Base-by-base conservation (phyloP, 352 stramenopile genomes). In the Salisapilia sapeloensis region DNA sequence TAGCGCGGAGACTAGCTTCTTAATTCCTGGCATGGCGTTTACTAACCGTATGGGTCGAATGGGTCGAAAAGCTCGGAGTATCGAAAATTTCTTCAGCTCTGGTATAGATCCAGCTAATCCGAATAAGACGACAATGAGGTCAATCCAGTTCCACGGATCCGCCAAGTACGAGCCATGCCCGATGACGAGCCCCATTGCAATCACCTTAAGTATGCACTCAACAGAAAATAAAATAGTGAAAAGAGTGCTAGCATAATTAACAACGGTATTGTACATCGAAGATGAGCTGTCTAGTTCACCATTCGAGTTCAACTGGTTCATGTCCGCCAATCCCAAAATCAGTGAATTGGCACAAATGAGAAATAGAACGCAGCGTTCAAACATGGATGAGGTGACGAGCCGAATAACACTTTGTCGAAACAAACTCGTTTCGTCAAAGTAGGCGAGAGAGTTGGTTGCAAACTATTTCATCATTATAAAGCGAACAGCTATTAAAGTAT, bases 131-230 rank as follows among this genome's bases (percentile, higher is more conserved):
- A 94, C 70, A 14, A 87, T 50, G 41, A 93, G 92, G 44, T 94
- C 81, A 23, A 94, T 64, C 42, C 76, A 72, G 44, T 94, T 94
- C 78, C 80, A 95, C 17, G 61, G 50, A 36, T 93, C 62, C 43
- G 65, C 67, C 5, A 91, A 47, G 43, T 92, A 93, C 11, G 50
- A 49, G 6, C 67, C 66, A 3, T 56, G 31, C 24, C 76, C 66
- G 15, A 55, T 38, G 24, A 78, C 47, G 26, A 78, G 53, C n/a
- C 75, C 78, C 56, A 91, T 71, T 25, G 71, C 72, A 35, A 93
- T 57, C 21, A 93, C 71, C 53, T 96, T 96, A 15, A 96, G 37
- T 16, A 58, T 41, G 39, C 56, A 83, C 45, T 96, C 84, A 30
- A 87, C 41, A 4, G 66, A 60, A 46, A 96, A 96, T n/a, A 79